A percentile compares a stretch with the other conserved stretches of the same genome.
These are phyloP conservation scores for Gossypium sturtianum DNA, from an alignment of 345 rosid genomes.

Conservation along the genomic window DNA sequence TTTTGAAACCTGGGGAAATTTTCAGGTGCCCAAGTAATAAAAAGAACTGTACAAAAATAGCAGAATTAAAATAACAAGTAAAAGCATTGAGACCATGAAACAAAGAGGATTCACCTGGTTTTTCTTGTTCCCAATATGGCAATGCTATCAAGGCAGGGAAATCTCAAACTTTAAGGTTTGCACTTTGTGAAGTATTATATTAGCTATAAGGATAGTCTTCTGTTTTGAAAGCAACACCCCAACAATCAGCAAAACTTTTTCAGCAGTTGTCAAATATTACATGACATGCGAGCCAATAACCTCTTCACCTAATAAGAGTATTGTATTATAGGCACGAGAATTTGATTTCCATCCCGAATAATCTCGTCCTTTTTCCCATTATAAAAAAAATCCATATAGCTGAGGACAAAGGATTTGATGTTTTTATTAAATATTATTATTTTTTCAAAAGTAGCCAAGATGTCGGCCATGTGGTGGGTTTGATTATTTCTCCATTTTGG, in stretches of 20 bases:
- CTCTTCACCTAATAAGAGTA: too few relatives aligned
- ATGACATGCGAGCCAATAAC: background rate
- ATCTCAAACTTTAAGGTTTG: background rate
- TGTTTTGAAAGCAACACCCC: constrained; percentile 12
- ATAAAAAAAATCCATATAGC: background rate
- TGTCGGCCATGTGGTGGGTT: constrained; percentile 17
- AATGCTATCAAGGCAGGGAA: background rate
- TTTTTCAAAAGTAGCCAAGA: background rate
- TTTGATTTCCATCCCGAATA: too few relatives aligned
- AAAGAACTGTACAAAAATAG: background rate
- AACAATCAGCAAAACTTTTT: background rate
- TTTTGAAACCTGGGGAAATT: background rate
- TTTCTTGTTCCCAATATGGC: background rate
- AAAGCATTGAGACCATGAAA: background rate
- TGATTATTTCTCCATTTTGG: background rate
- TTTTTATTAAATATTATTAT: background rate
- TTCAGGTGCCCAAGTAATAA: constrained; percentile 2
- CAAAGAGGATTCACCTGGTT: background rate
- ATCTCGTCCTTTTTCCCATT: too few relatives aligned
- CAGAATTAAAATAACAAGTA: background rate
- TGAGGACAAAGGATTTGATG: constrained; percentile 6
- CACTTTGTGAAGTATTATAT: background rate
- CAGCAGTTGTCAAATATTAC: background rate
- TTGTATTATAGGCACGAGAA: too few relatives aligned
- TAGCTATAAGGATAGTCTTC: background rate